Conservation (phyloP, 2,329 filamentous ascomycete genomes). For the Trichoderma semiorbis region DNA sequence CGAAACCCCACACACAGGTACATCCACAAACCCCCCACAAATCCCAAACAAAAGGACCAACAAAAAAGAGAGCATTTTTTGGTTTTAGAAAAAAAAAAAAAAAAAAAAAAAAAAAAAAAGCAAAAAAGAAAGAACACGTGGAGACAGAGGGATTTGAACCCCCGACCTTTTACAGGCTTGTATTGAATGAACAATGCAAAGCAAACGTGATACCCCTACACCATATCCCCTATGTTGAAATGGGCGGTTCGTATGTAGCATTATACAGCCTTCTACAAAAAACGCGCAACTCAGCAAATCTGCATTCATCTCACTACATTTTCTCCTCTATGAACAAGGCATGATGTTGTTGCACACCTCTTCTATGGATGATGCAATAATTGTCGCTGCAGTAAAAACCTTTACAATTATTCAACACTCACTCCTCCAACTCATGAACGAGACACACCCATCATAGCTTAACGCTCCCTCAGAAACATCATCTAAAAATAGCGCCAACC, state of each 20-base stretch:
- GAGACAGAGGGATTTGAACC: conserved; percentile 20
- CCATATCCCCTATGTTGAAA: conserved; percentile 15
- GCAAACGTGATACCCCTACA: conserved; percentile 20
- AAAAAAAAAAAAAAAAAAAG: not conserved
- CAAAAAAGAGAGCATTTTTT: too few relatives aligned
- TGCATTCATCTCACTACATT: not conserved
- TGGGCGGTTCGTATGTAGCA: not conserved
- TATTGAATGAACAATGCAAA: conserved; percentile 18
- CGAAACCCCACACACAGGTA: not conserved
- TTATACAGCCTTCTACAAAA: not conserved
- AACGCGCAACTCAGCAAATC: not conserved
- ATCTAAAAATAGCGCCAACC: not conserved
- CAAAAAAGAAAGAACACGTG: not conserved
- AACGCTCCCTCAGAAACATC: not conserved
- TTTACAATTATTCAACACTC: not conserved
- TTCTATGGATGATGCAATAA: not conserved
- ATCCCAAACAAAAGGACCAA: not conserved
- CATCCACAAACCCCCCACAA: not conserved
- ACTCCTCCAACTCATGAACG: not conserved
- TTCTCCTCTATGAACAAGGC: not conserved
- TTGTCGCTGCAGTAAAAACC: not conserved
- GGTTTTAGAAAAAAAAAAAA: not conserved
- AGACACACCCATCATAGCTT: not conserved
- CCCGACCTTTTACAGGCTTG: conserved; percentile 18
- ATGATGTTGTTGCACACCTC: not conserved